Evolutionary conservation across 441 rosid genomes (phyloP), one percentile per base, ranked within the genome.

Genomic region (Euphorbia celastroides): DNA sequence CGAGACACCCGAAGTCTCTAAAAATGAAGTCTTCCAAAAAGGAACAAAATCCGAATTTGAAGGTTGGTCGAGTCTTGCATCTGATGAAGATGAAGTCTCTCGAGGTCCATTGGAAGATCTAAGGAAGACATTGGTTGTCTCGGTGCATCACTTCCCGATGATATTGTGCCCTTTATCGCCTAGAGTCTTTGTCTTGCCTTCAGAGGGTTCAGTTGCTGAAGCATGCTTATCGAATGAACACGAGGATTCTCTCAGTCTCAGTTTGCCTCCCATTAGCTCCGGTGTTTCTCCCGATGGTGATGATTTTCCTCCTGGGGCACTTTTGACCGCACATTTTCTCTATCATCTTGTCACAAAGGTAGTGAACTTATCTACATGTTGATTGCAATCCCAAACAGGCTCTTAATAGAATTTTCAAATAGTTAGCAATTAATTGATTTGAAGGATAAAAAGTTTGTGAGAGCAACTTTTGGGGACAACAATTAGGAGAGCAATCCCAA

Each of bases 141-240:
- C 85, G 16, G 97, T 93, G 73, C 84, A 80, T 75, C 97, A 93
- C 82, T 89, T 89, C 75, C 95, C 98, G 59, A 69, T 89, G 88
- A 79, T 93, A 75, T 75, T 90, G 64, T 88, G 95, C 69, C 95
- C 98, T 56, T 76, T 93, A 70, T 88, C 97, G 31, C 93, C 96
- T 63, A 82, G 88, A 77, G 87, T 85, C 41, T 93, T 93, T 78
- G 93, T 89, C 79, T 82, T 93, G 71, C 98, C 98, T 62, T 93
- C 98, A 46, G 93, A 89, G 82, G 97, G 98, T 71, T 90, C 96
- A 58, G 76, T 93, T 52, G 89, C 93, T 32, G 95, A 89, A 83
- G 98, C 96, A 30, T 84, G 68, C 75, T 74, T 90, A 72, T 91
- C 96, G 68, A 64, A 76, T 60, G 77, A 85, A 64, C 83, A 84